Base-by-base conservation (phyloP, 306 rosid species). In the Citrullus amarus region DNA sequence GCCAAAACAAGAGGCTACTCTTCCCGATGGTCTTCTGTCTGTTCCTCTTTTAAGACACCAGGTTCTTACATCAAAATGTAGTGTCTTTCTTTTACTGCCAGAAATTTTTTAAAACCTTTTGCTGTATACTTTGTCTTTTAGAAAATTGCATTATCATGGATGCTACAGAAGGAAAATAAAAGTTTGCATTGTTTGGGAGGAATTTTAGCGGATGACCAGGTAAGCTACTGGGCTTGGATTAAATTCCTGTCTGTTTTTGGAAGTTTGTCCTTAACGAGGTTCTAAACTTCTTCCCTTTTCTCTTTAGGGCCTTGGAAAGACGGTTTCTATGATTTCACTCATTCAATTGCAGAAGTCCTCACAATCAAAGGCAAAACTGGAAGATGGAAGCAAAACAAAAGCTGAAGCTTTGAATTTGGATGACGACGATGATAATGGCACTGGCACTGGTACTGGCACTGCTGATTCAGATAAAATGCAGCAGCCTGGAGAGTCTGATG, bases 201-300 rank as follows among this genome's bases (percentile, higher is more conserved):
- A 78, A 92, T 95, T 80, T 86, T 95, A 86, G 99, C 98, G 77
- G 99, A 95, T 88, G 99, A 95, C 78, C 99, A 95, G 97, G 99
- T 92, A 60, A 83, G 71, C 78, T 65, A 68, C 79, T 53, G 16
- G 18, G 48, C 67, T 80, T 77, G 80, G 63, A 74, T 78, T 16
- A 67, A 56, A 18, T 25, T 56, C 46, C 34, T 15, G 82, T 50
- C 36, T 69, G 48, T 36, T 72, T 15, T 39, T 68, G 11, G 70
- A 65, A 76, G 70, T 81, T 82, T 59, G 80, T 78, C 76, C 67
- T 80, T 51, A 73, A 30, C 51, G 16, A 51, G 61, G 59, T 51
- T 72, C 25, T 72, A 50, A 15, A 50, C 43, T 51, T 59, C 60
- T 32, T 50, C 72, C 34, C 51, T 34, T 74, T 81, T 84, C 74